Evolutionary conservation across 768 basidiomycete genomes (phyloP), one percentile per base, ranked within the genome.

Genomic region (Suillus occidentalis): DNA sequence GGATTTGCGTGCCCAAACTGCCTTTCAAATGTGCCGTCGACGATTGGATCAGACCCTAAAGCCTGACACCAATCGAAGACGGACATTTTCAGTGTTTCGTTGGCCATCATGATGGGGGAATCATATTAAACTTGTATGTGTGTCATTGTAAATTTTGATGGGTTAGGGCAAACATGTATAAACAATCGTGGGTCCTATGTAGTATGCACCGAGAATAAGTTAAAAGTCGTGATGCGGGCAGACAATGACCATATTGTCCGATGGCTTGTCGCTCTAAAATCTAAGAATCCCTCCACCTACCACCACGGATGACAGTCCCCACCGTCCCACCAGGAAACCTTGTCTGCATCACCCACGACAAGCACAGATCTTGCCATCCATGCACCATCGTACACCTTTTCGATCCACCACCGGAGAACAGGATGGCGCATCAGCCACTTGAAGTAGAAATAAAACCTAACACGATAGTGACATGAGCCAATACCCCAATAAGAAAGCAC

Each of bases 381-480:
- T 62, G 77, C 78, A 18, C 76, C 80, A 60, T 72, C 72, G 39
- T 74, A 79, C 61, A 74, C 65, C 53, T 68, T 74, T 70, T 75
- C 72, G 50, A 82, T 77, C 76, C 79, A 82, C 81, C 81, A 82
- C 64, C 66, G 67, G 57, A 82, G 75, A 45, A 75, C 65, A 43
- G 75, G 79, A 60, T 81, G 77, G 34, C 81, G 70, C 71, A 80
- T 70, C 18, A 76, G 56, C 70, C 74, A 79, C 66, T 80, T 79
- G 71, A 68, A 78, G 64, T 78, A 78, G 43, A 69, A 50, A 59
- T 79, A 79, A 61, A 66, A 72, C 43, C 73, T 74, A 37, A 47
- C n/a, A 39, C 28, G 3, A 55, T 13, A 31, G 31, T 4, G 4
- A n/a, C 9, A 62, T 62, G 20, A 39, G 42, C 12, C 14, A 6